A percentile compares a stretch with the other conserved stretches of the same genome.
phyloP scores from a whole-genome alignment of 2,329 filamentous ascomycete species.

The Ophiostoma piceae region DNA sequence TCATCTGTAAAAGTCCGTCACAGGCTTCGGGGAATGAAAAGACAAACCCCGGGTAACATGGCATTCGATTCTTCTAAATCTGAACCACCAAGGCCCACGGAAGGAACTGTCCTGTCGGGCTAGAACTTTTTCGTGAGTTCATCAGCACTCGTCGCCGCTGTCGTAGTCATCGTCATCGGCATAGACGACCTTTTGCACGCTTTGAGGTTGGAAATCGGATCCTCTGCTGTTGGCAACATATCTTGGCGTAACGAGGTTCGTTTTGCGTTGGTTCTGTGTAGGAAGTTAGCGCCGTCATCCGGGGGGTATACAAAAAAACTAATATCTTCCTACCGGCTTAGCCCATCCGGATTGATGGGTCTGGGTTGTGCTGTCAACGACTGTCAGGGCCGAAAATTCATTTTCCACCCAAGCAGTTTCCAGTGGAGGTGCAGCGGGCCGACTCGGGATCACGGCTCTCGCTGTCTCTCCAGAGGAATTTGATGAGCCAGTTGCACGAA shows the following conservation, averaged over 20 bases:
- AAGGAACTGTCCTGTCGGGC: neutral
- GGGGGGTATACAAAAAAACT: neutral
- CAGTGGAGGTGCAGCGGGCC: neutral
- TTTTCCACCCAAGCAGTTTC: conserved; percentile 21
- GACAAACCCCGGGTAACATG: neutral
- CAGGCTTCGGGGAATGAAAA: too few relatives aligned
- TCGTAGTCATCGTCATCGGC: conserved; percentile 25
- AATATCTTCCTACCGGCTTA: conserved; percentile 24
- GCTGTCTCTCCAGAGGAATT: neutral
- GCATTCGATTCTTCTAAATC: neutral
- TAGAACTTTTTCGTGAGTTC: neutral
- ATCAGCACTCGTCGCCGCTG: conserved; percentile 25
- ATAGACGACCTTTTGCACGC: conserved; percentile 6
- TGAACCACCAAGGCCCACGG: neutral
- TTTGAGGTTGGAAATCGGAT: conserved; percentile 12
- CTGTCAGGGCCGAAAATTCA: conserved; percentile 11
- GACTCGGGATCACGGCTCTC: neutral
- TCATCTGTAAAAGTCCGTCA: too few relatives aligned
- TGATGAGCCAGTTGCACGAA: neutral
- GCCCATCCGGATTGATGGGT: conserved; percentile 24
- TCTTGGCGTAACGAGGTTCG: conserved; percentile 13
- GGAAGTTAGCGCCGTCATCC: neutral
- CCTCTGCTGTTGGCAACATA: conserved; percentile 22
- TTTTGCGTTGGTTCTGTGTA: conserved; percentile 19
- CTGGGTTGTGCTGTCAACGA: neutral